Evolutionary conservation across 75 land plant species (phyloP), one percentile per base, ranked within the genome.

Genomic region (Cryptomeria japonica): DNA sequence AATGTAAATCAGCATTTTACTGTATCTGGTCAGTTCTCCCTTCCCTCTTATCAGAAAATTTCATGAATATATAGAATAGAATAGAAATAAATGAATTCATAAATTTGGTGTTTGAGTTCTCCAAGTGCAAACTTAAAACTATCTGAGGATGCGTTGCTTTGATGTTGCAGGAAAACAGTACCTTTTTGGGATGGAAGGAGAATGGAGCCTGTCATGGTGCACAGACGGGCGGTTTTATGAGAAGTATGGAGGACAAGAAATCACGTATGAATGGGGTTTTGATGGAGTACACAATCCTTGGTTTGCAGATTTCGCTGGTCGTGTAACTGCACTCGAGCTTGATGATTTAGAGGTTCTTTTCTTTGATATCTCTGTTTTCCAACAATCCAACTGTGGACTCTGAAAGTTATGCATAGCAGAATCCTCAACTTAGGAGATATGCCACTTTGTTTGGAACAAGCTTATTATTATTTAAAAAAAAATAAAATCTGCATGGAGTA

Each of bases 241-340:
- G 83, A 87, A 83, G 51, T 91, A 86, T 36, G 85, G 91, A 37
- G 86, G 91, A 15, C 61, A 82, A 51, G 93, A 91, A 83, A 39
- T 92, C 49, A 89, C 89, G 34, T 53, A 49, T 3, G 93, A 92
- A 79, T 91, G 93, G 89, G 93, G 90, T 9, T 89, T 86, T 73
- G 93, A 91, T 91, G 93, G 93, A 68, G 56, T 37, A n/a, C 37
- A 84, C 32, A 88, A 78, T 58, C 93, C 93, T 76, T 92, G 93
- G 93, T 75, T 85, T 91, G 93, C 88, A 32, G 93, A 92, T 88
- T 87, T 84, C 44, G 93, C 91, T 58, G 93, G 93, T 32, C 90
- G 93, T 38, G 87, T 91, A 25, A 83, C 91, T 42, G 34, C 55
- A 37, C 72, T 92, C 15, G 91, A 92, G 49, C 89, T 92, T 56